phyloP scores from a whole-genome alignment of 192 early-diverging fungal species.

The Chytriomyces sp. region DNA sequence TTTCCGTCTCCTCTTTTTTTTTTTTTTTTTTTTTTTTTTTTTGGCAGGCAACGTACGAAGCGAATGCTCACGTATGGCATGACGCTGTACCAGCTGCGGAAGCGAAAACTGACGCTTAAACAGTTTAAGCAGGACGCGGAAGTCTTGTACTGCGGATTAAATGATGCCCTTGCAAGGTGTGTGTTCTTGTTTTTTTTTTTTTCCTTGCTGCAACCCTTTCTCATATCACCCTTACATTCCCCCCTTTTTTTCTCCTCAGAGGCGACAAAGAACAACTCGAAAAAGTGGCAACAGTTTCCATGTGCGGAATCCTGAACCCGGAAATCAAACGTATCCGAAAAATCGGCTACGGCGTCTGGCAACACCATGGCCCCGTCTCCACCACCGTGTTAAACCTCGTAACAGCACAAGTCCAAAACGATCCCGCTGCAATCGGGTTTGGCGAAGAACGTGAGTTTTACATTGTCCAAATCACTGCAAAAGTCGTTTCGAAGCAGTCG shows the following conservation, averaged over 20 bases:
- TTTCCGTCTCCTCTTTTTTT: not conserved
- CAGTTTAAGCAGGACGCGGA: constrained; percentile 19
- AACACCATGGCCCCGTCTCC: not conserved
- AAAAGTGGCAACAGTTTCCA: constrained; percentile 3
- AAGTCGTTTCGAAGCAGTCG: constrained; percentile 19
- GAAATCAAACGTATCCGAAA: constrained; percentile 23
- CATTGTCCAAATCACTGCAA: constrained; percentile 21
- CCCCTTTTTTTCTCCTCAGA: not conserved
- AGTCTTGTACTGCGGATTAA: constrained; percentile 11
- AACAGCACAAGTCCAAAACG: constrained; percentile 4
- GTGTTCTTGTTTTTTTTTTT: not conserved
- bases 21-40: not conserved
- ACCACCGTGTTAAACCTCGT: constrained; percentile 17
- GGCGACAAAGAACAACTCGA: constrained; percentile 16
- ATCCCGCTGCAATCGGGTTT: not conserved
- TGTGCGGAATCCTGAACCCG: constrained; percentile 16
- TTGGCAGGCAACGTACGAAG: not conserved
- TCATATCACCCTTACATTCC: not conserved
- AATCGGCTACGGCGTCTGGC: constrained; percentile 15
- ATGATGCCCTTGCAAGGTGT: constrained; percentile 27
- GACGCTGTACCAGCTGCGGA: constrained; percentile 13
- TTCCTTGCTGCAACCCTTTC: not conserved
- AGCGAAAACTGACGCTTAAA: constrained; percentile 1
- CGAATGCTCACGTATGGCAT: constrained; percentile 13
- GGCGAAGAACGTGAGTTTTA: not conserved